Base-by-base conservation (phyloP, 2,329 filamentous ascomycete species). In the Scytalidium lignicola region DNA sequence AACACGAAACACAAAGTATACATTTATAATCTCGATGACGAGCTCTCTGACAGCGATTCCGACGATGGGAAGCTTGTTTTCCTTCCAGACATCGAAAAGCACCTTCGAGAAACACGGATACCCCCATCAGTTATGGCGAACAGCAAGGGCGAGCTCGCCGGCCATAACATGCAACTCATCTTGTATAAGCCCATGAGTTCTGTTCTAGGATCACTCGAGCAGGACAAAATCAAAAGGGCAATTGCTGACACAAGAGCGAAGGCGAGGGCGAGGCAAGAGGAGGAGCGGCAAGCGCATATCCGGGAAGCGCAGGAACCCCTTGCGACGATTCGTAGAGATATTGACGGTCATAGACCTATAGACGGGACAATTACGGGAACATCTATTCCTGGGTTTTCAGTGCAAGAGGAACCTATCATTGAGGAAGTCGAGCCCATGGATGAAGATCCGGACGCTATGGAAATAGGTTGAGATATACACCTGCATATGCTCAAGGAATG, bases 11-110 rank as follows among this genome's bases (percentile, higher is more conserved):
- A 95, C 71, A 88, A 86, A 63, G 82, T 96, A 52, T 96, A 93
- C 74, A 90, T 99, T 59, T 85, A 91, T 73, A 84, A 95, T 67
- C 75, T 99, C 9, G 90, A 95, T 64, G 86, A 86, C 59, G 92
- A 97, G 69, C 79, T 97, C 43, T 85, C 85, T 13, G 82, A 85
- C 55, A 72, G 77, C 22, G 81, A 86, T 52, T 71, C 75, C 43
- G 75, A 82, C 49, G 69, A 73, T 45, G 74, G 79, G 19, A 78
- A 74, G 56, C 78, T 95, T 43, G 76, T 91, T 62, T 90, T 96
- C 71, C 77, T 95, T 1, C 84, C 90, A 0, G 88, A 95, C 64
- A 87, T 97, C 48, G 86, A 92, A 64, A 89, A 87, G 68, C 86
- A 88, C 63, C 76, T 97, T 46, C 77, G 76, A 54, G 76, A 79